These are phyloP conservation scores for Halenospora varia DNA, from an alignment of 495 filamentous ascomycete genomes.

Conservation along the genomic window DNA sequence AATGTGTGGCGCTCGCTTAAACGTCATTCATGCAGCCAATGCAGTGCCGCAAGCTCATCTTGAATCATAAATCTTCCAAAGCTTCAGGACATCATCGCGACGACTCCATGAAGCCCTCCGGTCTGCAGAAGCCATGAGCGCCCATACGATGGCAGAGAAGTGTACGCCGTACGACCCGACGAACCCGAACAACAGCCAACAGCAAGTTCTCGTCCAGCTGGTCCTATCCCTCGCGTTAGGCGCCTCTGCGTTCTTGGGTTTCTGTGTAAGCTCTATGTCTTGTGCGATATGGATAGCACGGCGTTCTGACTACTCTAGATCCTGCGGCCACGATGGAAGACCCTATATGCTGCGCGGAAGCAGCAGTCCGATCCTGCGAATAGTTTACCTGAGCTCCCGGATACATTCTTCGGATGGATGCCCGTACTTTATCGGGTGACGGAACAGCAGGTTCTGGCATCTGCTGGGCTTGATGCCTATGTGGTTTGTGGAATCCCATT, in stretches of 20 bases:
- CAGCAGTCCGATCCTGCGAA: constrained; percentile 63
- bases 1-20: neutral
- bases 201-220: constrained; percentile 45
- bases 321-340: constrained; percentile 87
- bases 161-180: constrained; percentile 15
- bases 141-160: constrained; percentile 9
- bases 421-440: constrained; percentile 81
- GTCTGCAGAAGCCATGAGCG: too few species aligned
- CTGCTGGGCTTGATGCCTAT: constrained; percentile 91
- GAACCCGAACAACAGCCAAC: constrained; percentile 15
- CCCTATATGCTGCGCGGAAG: constrained; percentile 86
- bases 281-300: constrained; percentile 18
- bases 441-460: constrained; percentile 83
- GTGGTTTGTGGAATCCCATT: constrained; percentile 55
- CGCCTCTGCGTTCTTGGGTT: constrained; percentile 46
- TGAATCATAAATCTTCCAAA: constrained; percentile 3
- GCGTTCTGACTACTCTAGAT: constrained; percentile 36
- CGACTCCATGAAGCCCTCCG: too few species aligned
- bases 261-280: constrained; percentile 39
- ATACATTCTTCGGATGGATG: constrained; percentile 92
- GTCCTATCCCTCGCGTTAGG: constrained; percentile 47
- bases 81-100: neutral
- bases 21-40: neutral
- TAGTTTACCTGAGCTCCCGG: constrained; percentile 77
- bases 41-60: too few species aligned